Base-by-base conservation (phyloP, 441 rosid genomes). In the Sinapis alba region DNA sequence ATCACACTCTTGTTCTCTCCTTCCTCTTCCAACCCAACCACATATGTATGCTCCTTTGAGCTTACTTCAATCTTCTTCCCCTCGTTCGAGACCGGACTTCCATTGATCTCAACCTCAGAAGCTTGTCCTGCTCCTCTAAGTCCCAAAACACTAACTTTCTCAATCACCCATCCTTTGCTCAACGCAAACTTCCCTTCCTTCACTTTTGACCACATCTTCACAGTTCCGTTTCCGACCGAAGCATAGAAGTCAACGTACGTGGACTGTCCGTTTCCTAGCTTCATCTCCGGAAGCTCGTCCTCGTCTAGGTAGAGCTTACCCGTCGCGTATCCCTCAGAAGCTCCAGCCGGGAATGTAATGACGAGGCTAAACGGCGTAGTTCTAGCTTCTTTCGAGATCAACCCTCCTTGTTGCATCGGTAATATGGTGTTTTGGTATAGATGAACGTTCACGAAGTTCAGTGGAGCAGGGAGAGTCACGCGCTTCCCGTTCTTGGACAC, bases 371-470 rank as follows among this genome's bases (percentile, higher is more conserved):
- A 93, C 18, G 98, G 99, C 8, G 99, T 91, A 72, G 38, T 82
- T 77, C 97, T 89, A 2, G 97, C 97, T 66, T 89, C 87, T 76
- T 83, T 96, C 1, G 99, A 88, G 20, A 93, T 78, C 82, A 87
- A 28, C 27, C 99, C 99, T 7, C 98, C 99, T 58, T 80, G 90
- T 83, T 96, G 99, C 97, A 93, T 91, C 0, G 99, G 98, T 5
- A 96, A 59, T 53, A 96, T 90, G 10, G 92, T 84, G 71, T 84
- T 90, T 56, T 96, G 93, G 83, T 88, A 88, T 69, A 91, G 82
- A 77, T 96, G 99, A 60, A 89, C 93, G 53, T 96, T 96, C 20
- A 96, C 94, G 24, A 79, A 90, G 62, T 90, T 86, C 51, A 96
- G 79, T 1, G 99, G 98, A 13, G 97, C 90, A 6, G 88, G 85